Evolutionary conservation across 2,329 filamentous ascomycete species (phyloP), one percentile per base, ranked within the genome.

Genomic region (Diaporthe capsici): DNA sequence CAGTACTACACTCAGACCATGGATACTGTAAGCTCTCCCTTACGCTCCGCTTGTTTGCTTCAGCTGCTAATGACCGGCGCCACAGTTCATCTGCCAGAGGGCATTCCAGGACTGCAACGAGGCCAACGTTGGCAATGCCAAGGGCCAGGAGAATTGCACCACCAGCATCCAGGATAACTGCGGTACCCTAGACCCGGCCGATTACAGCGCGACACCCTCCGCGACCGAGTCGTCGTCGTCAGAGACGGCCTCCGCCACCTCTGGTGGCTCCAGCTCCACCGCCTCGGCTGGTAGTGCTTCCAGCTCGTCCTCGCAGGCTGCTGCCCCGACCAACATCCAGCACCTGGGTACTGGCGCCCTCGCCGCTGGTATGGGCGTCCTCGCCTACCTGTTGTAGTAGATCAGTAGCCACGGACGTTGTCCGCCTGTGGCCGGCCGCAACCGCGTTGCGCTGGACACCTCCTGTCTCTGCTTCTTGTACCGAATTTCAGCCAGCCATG

Each of bases 1-100:
- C 83, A 90, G 81, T 86, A 88, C 81, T 91, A 90, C 83, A 79
- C 77, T 67, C 86, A 90, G 84, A 90, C 89, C 3, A 83, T 91
- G 78, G 86, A 87, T 65, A 86, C 84, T 74, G 83, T 85, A 79
- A 78, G 83, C 79, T 6, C 53, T 22, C 12, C 28, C 51, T n/a
- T 28, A 17, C 63, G 7, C n/a, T n/a, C 20, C 44, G 25, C 25
- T 34, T 15, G 8, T 22, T 22, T n/a, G 9, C 51, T 28, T 42
- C 34, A 39, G 31, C 77, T 76, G 51, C 80, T 81, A 67, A 76
- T 77, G 47, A 8, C 44, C 20, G 34, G 17, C 31, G 4, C 25
- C 61, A 55, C 73, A 87, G 86, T 90, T 88, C 80, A 86, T 90
- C 80, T 92, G 90, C 85, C 37, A 86, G 74, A 76, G 85, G 76